These are phyloP conservation scores for Berkeleyomyces basicola DNA, from an alignment of 2,329 filamentous ascomycete genomes.

Conservation along the genomic window DNA sequence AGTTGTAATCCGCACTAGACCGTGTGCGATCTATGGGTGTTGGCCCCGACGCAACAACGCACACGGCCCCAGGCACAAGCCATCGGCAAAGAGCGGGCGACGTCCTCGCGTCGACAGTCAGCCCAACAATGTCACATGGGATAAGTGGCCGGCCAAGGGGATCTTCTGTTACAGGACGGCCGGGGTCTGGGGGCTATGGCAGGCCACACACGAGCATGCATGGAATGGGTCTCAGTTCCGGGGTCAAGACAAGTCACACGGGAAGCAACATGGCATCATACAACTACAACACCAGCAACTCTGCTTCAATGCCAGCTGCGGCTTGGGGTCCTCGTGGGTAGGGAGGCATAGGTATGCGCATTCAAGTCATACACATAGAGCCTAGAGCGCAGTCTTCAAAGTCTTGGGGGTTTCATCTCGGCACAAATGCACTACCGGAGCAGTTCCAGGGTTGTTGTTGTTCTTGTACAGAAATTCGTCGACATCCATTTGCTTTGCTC, in stretches of 20 bases:
- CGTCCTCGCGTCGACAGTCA: neutral
- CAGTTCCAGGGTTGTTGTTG: too few species aligned
- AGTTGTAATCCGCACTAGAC: neutral
- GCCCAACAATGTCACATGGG: neutral
- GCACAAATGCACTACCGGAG: too few species aligned
- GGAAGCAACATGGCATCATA: neutral
- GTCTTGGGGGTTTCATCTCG: too few species aligned
- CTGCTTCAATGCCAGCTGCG: neutral
- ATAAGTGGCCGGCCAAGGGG: neutral
- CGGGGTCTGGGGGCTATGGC: neutral
- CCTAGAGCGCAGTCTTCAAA: neutral
- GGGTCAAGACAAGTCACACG: conserved; percentile 13
- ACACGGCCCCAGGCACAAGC: conserved; percentile 7
- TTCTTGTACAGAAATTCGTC: too few species aligned
- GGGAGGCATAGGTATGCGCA: too few species aligned
- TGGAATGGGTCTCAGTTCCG: conserved; percentile 14
- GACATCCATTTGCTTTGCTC: neutral
- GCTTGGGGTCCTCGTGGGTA: neutral
- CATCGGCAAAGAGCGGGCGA: conserved; percentile 12
- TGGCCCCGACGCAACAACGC: conserved; percentile 17
- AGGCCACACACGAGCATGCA: neutral
- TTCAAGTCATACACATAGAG: neutral
- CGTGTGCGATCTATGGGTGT: conserved; percentile 19
- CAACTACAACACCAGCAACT: neutral
- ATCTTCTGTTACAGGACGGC: conserved; percentile 1